A percentile compares a stretch with the other conserved stretches of the same genome.
Conservation (phyloP, 495 filamentous ascomycete species). For the Podospora pseudopauciseta region DNA sequence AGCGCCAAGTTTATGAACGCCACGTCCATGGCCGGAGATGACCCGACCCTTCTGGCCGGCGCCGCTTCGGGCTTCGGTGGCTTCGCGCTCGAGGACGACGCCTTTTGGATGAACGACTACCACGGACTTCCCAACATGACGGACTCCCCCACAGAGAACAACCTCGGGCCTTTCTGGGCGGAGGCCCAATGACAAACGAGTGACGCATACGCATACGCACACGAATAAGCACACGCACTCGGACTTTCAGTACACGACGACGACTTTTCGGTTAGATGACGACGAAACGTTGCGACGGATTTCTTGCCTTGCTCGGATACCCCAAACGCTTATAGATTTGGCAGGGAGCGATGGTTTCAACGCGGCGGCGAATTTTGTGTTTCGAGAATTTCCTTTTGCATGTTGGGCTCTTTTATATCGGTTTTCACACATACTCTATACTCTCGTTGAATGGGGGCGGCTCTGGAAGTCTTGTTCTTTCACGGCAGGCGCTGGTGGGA, state of each 20-base stretch:
- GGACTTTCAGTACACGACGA: not conserved
- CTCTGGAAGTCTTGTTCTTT: not conserved
- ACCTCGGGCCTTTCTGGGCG: slow-evolving; percentile 31
- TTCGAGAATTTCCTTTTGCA: slow-evolving; percentile 8
- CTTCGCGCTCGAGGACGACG: slow-evolving; percentile 34
- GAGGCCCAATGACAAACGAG: slow-evolving; percentile 24
- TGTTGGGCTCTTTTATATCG: slow-evolving; percentile 6
- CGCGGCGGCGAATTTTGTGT: slow-evolving; percentile 6
- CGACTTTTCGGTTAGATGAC: slow-evolving; percentile 6
- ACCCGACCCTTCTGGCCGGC: slow-evolving; percentile 29
- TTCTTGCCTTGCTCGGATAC: slow-evolving; percentile 17
- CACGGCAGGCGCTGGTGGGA: slow-evolving; percentile 17
- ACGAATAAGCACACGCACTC: not conserved
- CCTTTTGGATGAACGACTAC: slow-evolving; percentile 33
- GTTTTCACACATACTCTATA: not conserved
- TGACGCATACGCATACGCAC: not conserved
- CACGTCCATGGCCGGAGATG: slow-evolving; percentile 35
- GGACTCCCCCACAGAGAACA: slow-evolving; percentile 32
- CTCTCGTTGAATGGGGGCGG: slow-evolving; percentile 2
- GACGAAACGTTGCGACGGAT: slow-evolving; percentile 13
- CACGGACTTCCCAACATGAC: slow-evolving; percentile 26
- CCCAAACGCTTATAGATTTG: slow-evolving; percentile 5
- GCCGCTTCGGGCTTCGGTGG: slow-evolving; percentile 19
- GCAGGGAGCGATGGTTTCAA: slow-evolving; percentile 1
- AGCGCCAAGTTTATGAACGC: slow-evolving; percentile 41